Evolutionary conservation across 2,329 filamentous ascomycete genomes (phyloP).

Genomic region (Chalara sp.): DNA sequence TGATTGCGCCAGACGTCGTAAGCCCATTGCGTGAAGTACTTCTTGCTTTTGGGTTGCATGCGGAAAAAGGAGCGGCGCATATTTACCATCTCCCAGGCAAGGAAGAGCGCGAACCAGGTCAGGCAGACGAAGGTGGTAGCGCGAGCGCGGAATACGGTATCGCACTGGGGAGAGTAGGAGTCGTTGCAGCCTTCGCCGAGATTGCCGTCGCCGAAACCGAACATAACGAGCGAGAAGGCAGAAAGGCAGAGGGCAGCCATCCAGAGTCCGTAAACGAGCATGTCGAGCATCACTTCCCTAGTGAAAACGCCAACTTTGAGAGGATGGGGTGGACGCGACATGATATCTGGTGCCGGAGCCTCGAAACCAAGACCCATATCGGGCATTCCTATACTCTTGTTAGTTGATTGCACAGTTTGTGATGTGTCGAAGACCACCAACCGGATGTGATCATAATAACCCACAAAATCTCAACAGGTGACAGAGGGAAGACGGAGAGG

Average conservation of each 20-base stretch:
- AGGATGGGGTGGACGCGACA: constrained; percentile 71
- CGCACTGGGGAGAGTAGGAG: constrained; percentile 44
- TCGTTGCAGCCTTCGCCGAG: constrained; percentile 57
- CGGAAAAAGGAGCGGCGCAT: constrained; percentile 68
- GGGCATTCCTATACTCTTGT: constrained; percentile 44
- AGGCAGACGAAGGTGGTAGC: constrained; percentile 68
- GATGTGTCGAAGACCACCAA: neutral
- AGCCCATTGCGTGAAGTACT: constrained; percentile 60
- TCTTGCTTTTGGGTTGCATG: constrained; percentile 58
- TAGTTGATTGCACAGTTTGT: neutral
- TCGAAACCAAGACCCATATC: constrained; percentile 86
- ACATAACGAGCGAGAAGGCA: constrained; percentile 58
- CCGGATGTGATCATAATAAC: constrained; percentile 91
- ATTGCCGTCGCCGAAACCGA: constrained; percentile 47
- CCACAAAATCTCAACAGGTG: constrained; percentile 84
- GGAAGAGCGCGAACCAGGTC: constrained; percentile 70
- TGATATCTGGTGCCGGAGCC: constrained; percentile 66
- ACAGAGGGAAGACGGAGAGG: constrained; percentile 78
- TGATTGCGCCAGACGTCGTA: constrained; percentile 64
- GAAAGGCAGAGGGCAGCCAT: constrained; percentile 65
- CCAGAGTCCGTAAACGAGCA: constrained; percentile 71
- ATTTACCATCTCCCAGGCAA: constrained; percentile 74
- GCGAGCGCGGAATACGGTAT: constrained; percentile 62
- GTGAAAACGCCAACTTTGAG: constrained; percentile 65
- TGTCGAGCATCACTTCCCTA: constrained; percentile 69